phyloP scores from a whole-genome alignment of 1,139 yeast species.

The Hyphopichia wangnamkhiaoensis region DNA sequence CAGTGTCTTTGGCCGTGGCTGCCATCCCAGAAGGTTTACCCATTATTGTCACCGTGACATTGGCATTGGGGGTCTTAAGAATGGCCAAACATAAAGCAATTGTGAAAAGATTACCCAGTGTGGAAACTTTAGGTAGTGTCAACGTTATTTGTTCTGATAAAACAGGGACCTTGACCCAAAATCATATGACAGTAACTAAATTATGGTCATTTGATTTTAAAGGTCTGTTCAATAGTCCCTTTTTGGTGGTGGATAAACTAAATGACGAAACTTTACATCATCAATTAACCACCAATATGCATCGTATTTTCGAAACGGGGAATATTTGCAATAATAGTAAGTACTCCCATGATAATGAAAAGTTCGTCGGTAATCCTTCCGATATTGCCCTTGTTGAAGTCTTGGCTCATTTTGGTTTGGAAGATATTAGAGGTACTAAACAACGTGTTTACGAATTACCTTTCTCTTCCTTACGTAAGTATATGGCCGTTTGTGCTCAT shows the following conservation, averaged over 20 bases:
- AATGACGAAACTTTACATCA: constrained; percentile 41
- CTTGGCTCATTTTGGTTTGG: constrained; percentile 66
- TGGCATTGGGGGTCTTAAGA: constrained; percentile 91
- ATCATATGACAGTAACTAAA: constrained; percentile 89
- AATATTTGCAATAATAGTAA: constrained; percentile 81
- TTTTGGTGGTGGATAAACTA: constrained; percentile 50
- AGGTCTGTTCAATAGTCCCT: constrained; percentile 48
- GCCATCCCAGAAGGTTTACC: constrained; percentile 98
- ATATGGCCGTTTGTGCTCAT: constrained; percentile 78
- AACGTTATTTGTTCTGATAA: constrained; percentile 94
- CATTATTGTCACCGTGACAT: constrained; percentile 91
- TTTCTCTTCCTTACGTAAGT: constrained; percentile 80
- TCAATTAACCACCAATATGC: constrained; percentile 53
- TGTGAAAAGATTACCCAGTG: constrained; percentile 89
- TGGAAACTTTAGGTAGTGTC: constrained; percentile 93
- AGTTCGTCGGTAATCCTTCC: constrained; percentile 86
- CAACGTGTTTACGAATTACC: constrained; percentile 74
- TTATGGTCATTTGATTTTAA: constrained; percentile 79
- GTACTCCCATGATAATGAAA: constrained; percentile 67
- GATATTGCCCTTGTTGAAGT: constrained; percentile 87
- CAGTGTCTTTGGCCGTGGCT: constrained; percentile 95
- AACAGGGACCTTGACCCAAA: constrained; percentile 92
- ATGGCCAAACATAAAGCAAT: constrained; percentile 95
- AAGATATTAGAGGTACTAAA: constrained; percentile 63
- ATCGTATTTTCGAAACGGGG: constrained; percentile 62